Conservation (phyloP, 768 basidiomycete genomes). For the Hortiboletus flavorubellus region DNA sequence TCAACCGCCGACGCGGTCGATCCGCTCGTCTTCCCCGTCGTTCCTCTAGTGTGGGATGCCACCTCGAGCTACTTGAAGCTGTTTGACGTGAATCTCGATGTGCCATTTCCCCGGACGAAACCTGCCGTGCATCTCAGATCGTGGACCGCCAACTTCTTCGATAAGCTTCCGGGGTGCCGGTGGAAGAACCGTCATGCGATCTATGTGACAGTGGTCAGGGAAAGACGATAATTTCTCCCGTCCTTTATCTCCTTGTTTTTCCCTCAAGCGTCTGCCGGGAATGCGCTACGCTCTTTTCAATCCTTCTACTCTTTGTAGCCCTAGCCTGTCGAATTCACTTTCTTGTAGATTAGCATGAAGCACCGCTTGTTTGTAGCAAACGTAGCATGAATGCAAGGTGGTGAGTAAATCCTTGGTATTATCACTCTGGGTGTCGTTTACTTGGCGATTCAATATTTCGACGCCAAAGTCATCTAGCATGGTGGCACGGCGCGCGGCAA, state of each 20-base stretch:
- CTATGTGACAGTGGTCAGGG: slow-evolving; percentile 44
- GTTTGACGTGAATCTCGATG: neutral
- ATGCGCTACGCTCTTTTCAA: neutral
- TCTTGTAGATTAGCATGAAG: neutral
- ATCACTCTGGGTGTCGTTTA: too few species aligned
- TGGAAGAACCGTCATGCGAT: slow-evolving; percentile 29
- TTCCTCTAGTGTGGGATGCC: slow-evolving; percentile 7
- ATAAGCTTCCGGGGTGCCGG: neutral
- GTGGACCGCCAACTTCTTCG: neutral
- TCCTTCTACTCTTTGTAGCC: slow-evolving; percentile 17
- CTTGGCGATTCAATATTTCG: too few species aligned
- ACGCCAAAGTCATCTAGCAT: too few species aligned
- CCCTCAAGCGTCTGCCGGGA: neutral
- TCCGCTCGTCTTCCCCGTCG: slow-evolving; percentile 3
- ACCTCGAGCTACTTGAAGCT: neutral
- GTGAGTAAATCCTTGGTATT: too few species aligned
- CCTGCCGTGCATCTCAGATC: neutral
- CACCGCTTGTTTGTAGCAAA: slow-evolving; percentile 13
- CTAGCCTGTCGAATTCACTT: slow-evolving; percentile 8
- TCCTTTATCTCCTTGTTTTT: neutral
- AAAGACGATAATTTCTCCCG: slow-evolving; percentile 19
- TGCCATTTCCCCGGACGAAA: slow-evolving; percentile 1
- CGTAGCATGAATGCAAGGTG: neutral
- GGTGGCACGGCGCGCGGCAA: too few species aligned
- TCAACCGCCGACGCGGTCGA: slow-evolving; percentile 13